These are phyloP conservation scores for Madurella mycetomatis DNA, from an alignment of 2,329 filamentous ascomycete genomes.

Conservation along the genomic window DNA sequence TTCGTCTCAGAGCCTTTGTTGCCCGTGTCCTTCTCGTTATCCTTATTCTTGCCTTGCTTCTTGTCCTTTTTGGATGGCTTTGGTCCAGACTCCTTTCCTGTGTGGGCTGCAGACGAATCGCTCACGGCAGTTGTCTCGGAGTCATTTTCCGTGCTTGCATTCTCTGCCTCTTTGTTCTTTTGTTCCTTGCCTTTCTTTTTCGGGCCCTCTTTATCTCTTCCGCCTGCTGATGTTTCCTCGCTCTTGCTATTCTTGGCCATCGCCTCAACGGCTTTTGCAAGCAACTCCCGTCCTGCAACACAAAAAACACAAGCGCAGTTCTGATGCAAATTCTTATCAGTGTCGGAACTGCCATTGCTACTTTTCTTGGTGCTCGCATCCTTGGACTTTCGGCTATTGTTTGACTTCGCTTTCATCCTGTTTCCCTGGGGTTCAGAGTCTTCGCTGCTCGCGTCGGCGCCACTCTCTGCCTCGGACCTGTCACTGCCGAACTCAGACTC, in stretches of 20 bases:
- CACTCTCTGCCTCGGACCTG: neutral
- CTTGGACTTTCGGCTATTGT: conserved; percentile 19
- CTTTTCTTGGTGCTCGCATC: conserved; percentile 14
- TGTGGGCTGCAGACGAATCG: conserved; percentile 1
- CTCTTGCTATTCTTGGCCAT: conserved; percentile 20
- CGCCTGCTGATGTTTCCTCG: neutral
- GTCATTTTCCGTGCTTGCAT: neutral
- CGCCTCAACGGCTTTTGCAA: conserved; percentile 22
- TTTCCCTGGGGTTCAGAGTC: neutral
- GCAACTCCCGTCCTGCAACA: conserved; percentile 24
- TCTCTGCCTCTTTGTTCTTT: conserved; percentile 5
- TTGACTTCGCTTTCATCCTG: conserved; percentile 11
- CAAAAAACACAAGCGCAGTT: conserved; percentile 35
- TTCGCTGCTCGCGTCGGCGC: conserved; percentile 9
- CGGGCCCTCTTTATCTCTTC: neutral
- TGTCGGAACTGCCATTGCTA: neutral
- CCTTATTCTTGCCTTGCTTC: neutral
- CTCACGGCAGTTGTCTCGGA: conserved; percentile 1
- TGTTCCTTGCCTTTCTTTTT: conserved; percentile 5
- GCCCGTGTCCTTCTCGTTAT: too few relatives aligned
- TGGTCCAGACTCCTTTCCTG: conserved; percentile 2
- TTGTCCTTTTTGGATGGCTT: neutral
- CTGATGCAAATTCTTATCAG: conserved; percentile 25
- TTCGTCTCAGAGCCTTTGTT: too few relatives aligned
- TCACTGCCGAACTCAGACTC: neutral